Percentiles rank a stretch among this genome's conserved stretches.
Conservation (phyloP, 495 filamentous ascomycete genomes). For the Annulohypoxylon stygium region DNA sequence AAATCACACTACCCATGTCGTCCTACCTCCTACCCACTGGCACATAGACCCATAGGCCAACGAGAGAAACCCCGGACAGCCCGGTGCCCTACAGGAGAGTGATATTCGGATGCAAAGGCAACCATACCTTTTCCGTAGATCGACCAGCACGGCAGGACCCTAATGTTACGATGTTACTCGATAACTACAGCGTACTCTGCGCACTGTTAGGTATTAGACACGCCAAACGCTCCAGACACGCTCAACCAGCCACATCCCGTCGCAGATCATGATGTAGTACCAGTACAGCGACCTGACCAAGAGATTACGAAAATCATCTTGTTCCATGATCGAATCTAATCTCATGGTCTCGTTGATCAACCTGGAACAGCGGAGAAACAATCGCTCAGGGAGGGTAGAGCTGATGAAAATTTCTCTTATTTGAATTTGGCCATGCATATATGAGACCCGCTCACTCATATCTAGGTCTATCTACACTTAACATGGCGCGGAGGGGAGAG, state of each 20-base stretch:
- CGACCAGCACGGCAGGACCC: constrained; percentile 3
- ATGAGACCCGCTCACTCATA: constrained; percentile 23
- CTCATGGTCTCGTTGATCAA: constrained; percentile 2
- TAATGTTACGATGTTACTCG: constrained; percentile 13
- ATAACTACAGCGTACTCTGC: neutral
- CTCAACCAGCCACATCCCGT: constrained; percentile 20
- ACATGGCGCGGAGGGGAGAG: constrained; percentile 9
- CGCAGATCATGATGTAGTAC: constrained; percentile 34
- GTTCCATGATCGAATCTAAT: constrained; percentile 4
- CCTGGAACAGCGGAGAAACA: constrained; percentile 7
- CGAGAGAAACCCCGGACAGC: constrained; percentile 12
- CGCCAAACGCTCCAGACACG: neutral
- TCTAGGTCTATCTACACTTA: neutral
- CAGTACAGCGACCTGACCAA: constrained; percentile 31
- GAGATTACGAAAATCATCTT: constrained; percentile 29
- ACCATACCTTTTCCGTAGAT: constrained; percentile 32
- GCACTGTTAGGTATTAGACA: no score
- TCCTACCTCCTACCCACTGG: constrained; percentile 2
- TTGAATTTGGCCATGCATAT: constrained; percentile 21
- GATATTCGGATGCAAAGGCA: constrained; percentile 23
- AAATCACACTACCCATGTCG: constrained; percentile 28
- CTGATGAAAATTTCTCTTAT: constrained; percentile 5
- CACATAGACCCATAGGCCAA: neutral
- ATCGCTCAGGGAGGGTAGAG: neutral
- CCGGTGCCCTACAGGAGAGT: constrained; percentile 13